Evolutionary conservation across 2,329 filamentous ascomycete species (phyloP).

Genomic region (Torrubiella hemipterigena): DNA sequence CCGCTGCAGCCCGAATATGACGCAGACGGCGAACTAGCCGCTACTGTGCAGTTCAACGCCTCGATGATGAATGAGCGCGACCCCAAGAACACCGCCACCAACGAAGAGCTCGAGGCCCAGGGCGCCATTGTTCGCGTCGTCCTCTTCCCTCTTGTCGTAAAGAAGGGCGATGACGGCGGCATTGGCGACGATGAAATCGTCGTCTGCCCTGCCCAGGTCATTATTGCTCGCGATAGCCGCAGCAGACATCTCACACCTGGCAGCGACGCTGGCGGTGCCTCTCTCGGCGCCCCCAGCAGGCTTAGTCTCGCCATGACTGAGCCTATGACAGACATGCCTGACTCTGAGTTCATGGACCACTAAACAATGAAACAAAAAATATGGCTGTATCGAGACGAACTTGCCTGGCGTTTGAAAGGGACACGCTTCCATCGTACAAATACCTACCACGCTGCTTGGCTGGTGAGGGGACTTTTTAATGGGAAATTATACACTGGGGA

Average conservation of each 20-base stretch:
- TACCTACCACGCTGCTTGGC: too few relatives aligned
- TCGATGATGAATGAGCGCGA: conserved; percentile 90
- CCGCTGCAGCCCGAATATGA: conserved; percentile 93
- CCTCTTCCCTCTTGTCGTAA: conserved; percentile 90
- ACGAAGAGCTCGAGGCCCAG: conserved; percentile 69
- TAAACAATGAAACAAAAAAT: too few relatives aligned
- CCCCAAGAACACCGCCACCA: conserved; percentile 44
- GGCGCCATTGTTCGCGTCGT: conserved; percentile 78
- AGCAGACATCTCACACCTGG: conserved; percentile 29
- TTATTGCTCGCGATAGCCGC: conserved; percentile 49
- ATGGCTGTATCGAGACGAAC: too few relatives aligned
- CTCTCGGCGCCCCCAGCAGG: conserved; percentile 23
- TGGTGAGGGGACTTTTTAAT: too few relatives aligned
- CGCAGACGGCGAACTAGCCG: conserved; percentile 75
- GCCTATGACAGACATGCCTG: conserved; percentile 14
- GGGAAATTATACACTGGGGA: too few relatives aligned
- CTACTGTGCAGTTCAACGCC: conserved; percentile 85
- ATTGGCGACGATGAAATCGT: conserved; percentile 89
- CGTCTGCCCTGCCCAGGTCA: conserved; percentile 87
- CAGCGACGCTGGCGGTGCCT: conserved; percentile 39
- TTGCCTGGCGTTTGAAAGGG: too few relatives aligned
- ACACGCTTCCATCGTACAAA: too few relatives aligned
- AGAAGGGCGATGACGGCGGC: conserved; percentile 83
- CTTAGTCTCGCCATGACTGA: conserved; percentile 25
- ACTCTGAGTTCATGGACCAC: too few relatives aligned